Evolutionary conservation across 768 basidiomycete genomes (phyloP).

Genomic region (Serendipita vermifera): DNA sequence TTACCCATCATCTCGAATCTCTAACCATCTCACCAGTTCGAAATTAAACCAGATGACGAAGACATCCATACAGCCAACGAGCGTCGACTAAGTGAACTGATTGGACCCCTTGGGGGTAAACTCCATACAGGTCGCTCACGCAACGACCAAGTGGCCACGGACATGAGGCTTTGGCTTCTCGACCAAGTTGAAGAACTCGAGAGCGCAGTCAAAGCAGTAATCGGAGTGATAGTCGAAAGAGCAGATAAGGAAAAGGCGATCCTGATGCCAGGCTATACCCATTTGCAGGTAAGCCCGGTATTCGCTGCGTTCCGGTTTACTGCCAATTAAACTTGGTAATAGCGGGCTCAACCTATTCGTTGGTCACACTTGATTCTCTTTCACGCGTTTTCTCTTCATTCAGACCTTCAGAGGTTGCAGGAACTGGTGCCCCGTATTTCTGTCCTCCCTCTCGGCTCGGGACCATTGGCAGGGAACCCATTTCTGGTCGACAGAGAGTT

Average conservation of each 20-base stretch:
- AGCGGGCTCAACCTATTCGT: constrained; percentile 97
- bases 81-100: constrained; percentile 81
- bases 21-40: constrained; percentile 51
- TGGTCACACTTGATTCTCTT: constrained; percentile 97
- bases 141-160: constrained; percentile 98
- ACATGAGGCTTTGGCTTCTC: constrained; percentile 93
- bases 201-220: constrained; percentile 54
- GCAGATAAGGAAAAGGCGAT: constrained; percentile 89
- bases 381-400: constrained; percentile 86
- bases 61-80: constrained; percentile 99
- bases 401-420: constrained; percentile 73
- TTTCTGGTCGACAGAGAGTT: constrained; percentile 90
- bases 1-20: not conserved
- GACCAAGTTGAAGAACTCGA: constrained; percentile 60
- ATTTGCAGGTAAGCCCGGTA: constrained; percentile 60
- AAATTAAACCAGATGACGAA: constrained; percentile 74
- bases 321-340: not conserved
- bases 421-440: constrained; percentile 84
- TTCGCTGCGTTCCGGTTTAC: not conserved
- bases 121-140: constrained; percentile 93
- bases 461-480: constrained; percentile 92
- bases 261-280: constrained; percentile 92
- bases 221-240: constrained; percentile 80
- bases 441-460: constrained; percentile 84
- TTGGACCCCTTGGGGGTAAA: constrained; percentile 87